Base-by-base conservation (phyloP, 2,329 filamentous ascomycete genomes). In the Lecanosticta acicola region DNA sequence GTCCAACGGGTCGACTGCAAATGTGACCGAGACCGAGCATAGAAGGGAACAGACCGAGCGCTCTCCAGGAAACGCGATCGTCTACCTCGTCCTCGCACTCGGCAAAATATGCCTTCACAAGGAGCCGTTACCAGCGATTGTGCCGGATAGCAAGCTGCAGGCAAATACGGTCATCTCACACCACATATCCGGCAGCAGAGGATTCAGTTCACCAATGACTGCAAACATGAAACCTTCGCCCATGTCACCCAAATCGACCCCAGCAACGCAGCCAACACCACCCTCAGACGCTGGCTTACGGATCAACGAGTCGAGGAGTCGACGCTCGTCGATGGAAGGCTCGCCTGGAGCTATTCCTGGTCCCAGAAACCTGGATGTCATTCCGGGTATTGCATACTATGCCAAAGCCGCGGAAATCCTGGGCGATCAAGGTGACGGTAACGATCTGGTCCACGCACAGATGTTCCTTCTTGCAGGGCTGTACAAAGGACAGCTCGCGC, bases 381-480 rank as follows among this genome's bases (percentile, higher is more conserved):
- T 96, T 50, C 91, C 93, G 0, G 93, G 93, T 0, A 71, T 97
- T 47, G 85, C 89, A 21, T 96, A 96, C 63, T 96, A 90, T 64
- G 85, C 86, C 1, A 83, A 86, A 50, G 91, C 89, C 2, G 84
- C 84, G 1, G 85, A 93, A 50, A 95, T 97, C 32, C 71, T 97
- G 13, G 89, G 89, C 3, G 85, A 85, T 48, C 81, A 93, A 41
- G 76, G 82, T 29, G 90, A 86, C 10, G 85, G 85, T 1, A 86
- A 84, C 50, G 85, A 86, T 35, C 73, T 97, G 48, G 83, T 85
- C 54, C 85, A 93, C 61, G 87, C 94, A 3, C 90, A 95, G 64
- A 87, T 85, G 5, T 82, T 83, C 57, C 79, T 97, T 18, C 76
- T 97, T 38, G 88, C 88, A 13, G 88, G 87, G 2, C 70, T 98